phyloP scores from a whole-genome alignment of 192 early-diverging fungal genomes.

The Podila horticola region DNA sequence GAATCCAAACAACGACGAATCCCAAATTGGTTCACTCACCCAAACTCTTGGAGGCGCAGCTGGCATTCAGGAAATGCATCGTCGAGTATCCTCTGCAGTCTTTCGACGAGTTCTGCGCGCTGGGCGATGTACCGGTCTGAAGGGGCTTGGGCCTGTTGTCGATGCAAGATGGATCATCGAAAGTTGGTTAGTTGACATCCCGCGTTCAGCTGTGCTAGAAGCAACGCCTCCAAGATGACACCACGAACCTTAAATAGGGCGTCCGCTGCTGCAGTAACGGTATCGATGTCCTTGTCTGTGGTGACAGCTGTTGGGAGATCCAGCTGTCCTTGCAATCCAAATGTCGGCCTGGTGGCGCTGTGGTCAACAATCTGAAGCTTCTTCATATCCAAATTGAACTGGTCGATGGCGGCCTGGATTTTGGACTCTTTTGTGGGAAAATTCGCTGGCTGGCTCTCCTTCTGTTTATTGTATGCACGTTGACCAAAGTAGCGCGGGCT shows the following conservation, averaged over 20 bases:
- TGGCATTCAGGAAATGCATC: not conserved
- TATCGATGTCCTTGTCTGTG: not conserved
- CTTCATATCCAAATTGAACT: not conserved
- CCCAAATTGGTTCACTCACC: constrained; percentile 5
- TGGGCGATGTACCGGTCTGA: constrained; percentile 3
- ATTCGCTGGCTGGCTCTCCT: not conserved
- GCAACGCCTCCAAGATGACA: no score
- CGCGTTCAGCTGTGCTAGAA: no score
- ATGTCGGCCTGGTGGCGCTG: not conserved
- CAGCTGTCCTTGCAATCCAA: not conserved
- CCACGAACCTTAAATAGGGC: not conserved
- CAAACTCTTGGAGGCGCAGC: constrained; percentile 28
- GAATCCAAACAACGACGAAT: no score
- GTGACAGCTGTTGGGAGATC: not conserved
- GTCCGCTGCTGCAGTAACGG: not conserved
- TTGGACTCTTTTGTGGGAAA: not conserved
- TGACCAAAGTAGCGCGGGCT: not conserved
- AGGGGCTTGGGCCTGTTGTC: constrained; percentile 12
- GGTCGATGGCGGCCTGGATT: not conserved
- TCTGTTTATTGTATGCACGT: not conserved
- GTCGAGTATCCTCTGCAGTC: constrained; percentile 19
- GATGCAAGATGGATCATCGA: not conserved
- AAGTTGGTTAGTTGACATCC: no score
- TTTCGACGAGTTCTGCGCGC: constrained; percentile 10
- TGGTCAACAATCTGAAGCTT: not conserved